phyloP scores from a whole-genome alignment of 2,329 filamentous ascomycete genomes.

The Arthrobotrys entomopaga region DNA sequence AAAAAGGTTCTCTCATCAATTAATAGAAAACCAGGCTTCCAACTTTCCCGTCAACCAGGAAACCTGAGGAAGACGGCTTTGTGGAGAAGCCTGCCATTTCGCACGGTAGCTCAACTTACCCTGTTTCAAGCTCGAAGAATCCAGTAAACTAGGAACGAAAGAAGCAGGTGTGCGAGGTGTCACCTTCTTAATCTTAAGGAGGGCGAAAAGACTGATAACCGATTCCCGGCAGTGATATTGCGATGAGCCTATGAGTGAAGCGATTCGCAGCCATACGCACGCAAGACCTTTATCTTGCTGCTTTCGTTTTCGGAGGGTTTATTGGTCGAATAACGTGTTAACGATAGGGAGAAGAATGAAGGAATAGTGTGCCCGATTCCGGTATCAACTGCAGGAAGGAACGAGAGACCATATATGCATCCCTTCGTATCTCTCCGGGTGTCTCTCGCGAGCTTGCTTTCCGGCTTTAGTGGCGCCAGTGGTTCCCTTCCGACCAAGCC shows the following conservation, averaged over 20 bases:
- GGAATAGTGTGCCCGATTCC: not conserved
- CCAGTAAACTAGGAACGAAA: constrained; percentile 44
- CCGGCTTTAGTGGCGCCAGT: constrained; percentile 1
- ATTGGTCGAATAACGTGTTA: constrained; percentile 2
- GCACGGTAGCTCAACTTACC: constrained; percentile 36
- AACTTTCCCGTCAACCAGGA: constrained; percentile 31
- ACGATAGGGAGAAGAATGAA: constrained; percentile 2
- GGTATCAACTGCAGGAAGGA: constrained; percentile 14
- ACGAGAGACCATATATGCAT: constrained; percentile 3
- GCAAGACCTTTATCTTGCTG: constrained; percentile 41
- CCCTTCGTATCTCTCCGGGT: not conserved
- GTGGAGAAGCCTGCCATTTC: constrained; percentile 52
- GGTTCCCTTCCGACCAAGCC: constrained; percentile 9
- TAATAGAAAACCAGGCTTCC: constrained; percentile 33
- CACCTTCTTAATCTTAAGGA: constrained; percentile 49
- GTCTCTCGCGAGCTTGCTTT: not conserved
- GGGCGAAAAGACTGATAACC: constrained; percentile 34
- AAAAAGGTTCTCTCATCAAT: constrained; percentile 19
- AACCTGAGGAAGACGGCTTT: constrained; percentile 41
- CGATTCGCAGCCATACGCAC: constrained; percentile 33
- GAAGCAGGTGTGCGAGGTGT: constrained; percentile 43
- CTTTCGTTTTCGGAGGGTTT: constrained; percentile 16
- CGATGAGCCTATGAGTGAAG: constrained; percentile 12
- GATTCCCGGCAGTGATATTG: constrained; percentile 28
- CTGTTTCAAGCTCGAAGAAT: constrained; percentile 41